phyloP scores from a whole-genome alignment of 2,329 filamentous ascomycete genomes.

The Dactylella cylindrospora region DNA sequence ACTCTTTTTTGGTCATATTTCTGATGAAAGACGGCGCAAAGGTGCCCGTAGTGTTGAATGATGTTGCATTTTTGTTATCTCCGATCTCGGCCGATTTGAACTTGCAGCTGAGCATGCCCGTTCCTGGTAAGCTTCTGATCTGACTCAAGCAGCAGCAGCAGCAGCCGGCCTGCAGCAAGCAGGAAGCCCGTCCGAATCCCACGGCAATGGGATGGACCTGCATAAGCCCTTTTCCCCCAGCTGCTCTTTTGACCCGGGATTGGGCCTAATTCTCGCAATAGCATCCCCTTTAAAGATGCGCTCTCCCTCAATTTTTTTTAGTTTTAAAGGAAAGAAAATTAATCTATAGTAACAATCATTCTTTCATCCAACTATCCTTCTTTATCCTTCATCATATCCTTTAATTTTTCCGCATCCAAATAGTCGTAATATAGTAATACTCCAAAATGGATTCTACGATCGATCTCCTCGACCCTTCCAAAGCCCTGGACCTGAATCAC shows the following conservation, averaged over 20 bases:
- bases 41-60: no score
- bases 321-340: no score
- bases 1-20: no score
- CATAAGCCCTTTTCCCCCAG: neutral
- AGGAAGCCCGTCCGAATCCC: no score
- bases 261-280: neutral
- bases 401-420: neutral
- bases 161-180: neutral
- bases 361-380: neutral
- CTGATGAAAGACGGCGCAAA: no score
- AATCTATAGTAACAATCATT: no score
- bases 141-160: neutral
- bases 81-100: slow-evolving; percentile 30
- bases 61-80: slow-evolving; percentile 30
- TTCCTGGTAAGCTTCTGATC: no score
- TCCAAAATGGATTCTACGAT: slow-evolving; percentile 80
- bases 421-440: neutral
- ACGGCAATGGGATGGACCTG: neutral
- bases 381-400: neutral
- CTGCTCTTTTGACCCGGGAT: neutral
- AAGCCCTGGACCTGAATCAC: slow-evolving; percentile 83
- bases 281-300: neutral
- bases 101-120: no score
- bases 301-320: neutral
- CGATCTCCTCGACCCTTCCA: slow-evolving; percentile 78